Evolutionary conservation across 345 rosid species (phyloP).

Genomic region (Brassica nigra): DNA sequence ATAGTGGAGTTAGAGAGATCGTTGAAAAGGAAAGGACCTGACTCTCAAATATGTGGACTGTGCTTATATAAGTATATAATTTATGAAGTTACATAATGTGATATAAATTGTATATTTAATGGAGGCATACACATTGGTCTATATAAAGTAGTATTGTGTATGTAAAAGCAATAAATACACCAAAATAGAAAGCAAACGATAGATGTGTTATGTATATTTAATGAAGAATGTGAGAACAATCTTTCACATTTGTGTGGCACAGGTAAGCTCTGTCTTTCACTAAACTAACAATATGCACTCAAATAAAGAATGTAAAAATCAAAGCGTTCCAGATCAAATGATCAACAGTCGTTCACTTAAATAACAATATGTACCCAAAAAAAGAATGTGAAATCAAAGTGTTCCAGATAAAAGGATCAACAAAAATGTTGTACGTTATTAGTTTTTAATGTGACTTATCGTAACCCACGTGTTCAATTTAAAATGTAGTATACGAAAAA

Average conservation of each 20-base stretch:
- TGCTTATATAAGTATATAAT: slow-evolving; percentile 13
- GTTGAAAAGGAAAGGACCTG: slow-evolving; percentile 36
- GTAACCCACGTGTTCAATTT: not conserved
- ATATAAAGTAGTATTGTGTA: slow-evolving; percentile 7
- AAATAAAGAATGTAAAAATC: not conserved
- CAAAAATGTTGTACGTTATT: slow-evolving; percentile 4
- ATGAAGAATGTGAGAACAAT: slow-evolving; percentile 27
- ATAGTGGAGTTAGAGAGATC: slow-evolving; percentile 35
- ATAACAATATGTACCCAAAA: not conserved
- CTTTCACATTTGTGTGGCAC: slow-evolving; percentile 17
- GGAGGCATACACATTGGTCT: not conserved
- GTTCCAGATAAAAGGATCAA: not conserved
- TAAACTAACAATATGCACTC: not conserved
- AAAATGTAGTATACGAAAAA: not conserved
- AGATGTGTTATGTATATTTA: slow-evolving; percentile 4
- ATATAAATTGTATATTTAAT: not conserved
- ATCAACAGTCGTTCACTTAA: slow-evolving; percentile 1
- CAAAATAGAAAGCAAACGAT: not conserved
- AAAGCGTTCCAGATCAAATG: not conserved
- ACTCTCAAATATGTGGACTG: slow-evolving; percentile 17
- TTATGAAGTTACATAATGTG: not conserved
- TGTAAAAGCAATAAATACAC: slow-evolving; percentile 37
- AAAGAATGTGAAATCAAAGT: slow-evolving; percentile 16
- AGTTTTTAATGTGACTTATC: not conserved
- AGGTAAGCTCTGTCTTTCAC: slow-evolving; percentile 1